Conservation (phyloP, 306 rosid genomes). For the Rosa chinensis region DNA sequence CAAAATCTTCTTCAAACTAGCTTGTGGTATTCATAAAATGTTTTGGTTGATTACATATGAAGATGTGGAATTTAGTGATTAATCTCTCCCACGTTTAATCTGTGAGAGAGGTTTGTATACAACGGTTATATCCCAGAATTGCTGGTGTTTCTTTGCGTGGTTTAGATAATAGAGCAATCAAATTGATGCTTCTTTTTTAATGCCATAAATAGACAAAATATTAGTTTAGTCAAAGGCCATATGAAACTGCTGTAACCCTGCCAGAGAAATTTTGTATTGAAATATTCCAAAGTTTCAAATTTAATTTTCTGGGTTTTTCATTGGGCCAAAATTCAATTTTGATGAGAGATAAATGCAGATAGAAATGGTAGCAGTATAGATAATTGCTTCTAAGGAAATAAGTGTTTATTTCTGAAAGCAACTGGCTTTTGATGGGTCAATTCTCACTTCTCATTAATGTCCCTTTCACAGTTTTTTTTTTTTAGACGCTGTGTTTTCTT, state of each 20-base stretch:
- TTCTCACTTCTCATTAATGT: conserved; percentile 43
- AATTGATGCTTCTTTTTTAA: conserved; percentile 1
- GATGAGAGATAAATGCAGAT: conserved; percentile 3
- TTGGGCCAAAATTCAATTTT: not conserved
- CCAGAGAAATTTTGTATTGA: not conserved
- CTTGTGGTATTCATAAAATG: not conserved
- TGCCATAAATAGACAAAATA: conserved; percentile 2
- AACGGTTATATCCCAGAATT: not conserved
- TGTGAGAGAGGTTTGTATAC: not conserved
- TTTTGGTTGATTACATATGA: not conserved
- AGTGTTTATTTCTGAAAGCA: conserved; percentile 33
- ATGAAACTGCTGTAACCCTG: not conserved
- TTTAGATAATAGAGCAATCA: not conserved
- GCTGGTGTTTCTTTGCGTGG: not conserved
- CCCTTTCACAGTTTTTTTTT: conserved; percentile 42
- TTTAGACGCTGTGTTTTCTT: conserved; percentile 14
- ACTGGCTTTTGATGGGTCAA: conserved; percentile 44
- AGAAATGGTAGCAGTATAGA: not conserved
- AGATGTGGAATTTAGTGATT: not conserved
- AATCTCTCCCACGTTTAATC: not conserved
- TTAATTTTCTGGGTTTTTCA: not conserved
- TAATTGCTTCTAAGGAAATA: not conserved
- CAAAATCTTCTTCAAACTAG: not conserved
- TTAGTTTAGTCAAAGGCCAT: conserved; percentile 2
- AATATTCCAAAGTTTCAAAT: not conserved